Evolutionary conservation across 768 basidiomycete genomes (phyloP), one percentile per base, ranked within the genome.

Genomic region (Kondoa subrosea): DNA sequence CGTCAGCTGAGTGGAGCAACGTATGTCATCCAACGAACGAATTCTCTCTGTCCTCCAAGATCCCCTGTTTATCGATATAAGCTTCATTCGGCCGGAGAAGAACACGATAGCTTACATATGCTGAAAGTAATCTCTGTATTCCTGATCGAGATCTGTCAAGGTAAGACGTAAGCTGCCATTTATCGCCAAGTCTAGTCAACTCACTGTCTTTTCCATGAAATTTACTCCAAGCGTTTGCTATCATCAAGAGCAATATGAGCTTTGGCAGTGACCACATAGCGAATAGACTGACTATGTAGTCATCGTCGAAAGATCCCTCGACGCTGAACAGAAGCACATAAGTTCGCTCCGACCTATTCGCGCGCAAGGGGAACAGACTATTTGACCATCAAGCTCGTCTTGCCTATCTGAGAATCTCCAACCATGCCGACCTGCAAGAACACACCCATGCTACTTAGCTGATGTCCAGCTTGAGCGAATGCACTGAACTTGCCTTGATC

Each of bases 221-320:
- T 96, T 96, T 80, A 96, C 91, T 81, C 93, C 89, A 82, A n/a
- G 71, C 40, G 31, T 31, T 17, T 14, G 1, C 12, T 12, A 8
- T 4, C 62, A 60, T 16, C 17, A 3, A 21, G 26, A 57, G 69
- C 74, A 69, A 17, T 58, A 40, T 62, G 15, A 65, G 60, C n/a
- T n/a, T n/a, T n/a, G n/a, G n/a, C n/a, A n/a, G n/a, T n/a, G n/a
- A n/a, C n/a, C 75, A 87, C 90, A 93, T 80, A 99, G 86, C 80
- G 93, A 96, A 84, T 96, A 93, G 77, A 99, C n/a, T n/a, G n/a
- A n/a, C n/a, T n/a, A n/a, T 96, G 80, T 97, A 97, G 78, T 96
- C 93, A 81, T 71, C 71, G 57, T 72, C 72, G 66, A 73, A 75
- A 79, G 87, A 90, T 65, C 93, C 93, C 80, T 99, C 93, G 69